Evolutionary conservation across 1,139 yeast genomes (phyloP), one percentile per base, ranked within the genome.

Genomic region (Blastobotrys serpentis): DNA sequence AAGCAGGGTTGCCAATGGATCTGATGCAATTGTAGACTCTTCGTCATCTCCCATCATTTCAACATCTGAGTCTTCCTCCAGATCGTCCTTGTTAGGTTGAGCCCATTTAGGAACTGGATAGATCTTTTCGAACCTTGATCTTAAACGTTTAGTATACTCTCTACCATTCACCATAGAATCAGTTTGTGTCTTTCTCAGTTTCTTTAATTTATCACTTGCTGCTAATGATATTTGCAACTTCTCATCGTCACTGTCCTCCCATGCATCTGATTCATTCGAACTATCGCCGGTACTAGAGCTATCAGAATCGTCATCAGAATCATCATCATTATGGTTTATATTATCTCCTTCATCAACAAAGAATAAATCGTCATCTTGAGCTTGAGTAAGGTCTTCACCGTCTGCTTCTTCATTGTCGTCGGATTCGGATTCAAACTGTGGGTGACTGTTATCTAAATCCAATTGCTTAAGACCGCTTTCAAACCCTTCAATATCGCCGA

Each of bases 191-290:
- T 75, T 75, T 58, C 97, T 78, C 58, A 94, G 74, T 68, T 92
- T 92, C 59, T 79, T 82, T 43, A 85, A 68, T 58, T 78, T 79
- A 56, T 82, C 84, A 1, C 83, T 73, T 1, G 78, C 65, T 6
- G 73, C 67, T 25, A 94, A 69, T 1, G 95, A 79, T 4, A 92
- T 75, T 18, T 71, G 71, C 22, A 86, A 60, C 48, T 74, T 74
- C 56, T 90, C 98, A 65, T 92, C 98, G 62, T 92, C 98, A 52
- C 95, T 84, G 67, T 92, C 99, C 16, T 69, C 69, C 99, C 99
- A 94, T 5, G 89, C 96, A 19, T 56, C 52, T 13, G 67, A 68
- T n/a, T 67, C 72, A 10, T 63, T 66, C 23, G 63, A 59, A 7
- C 62, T 70, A 6, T 63, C 68, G 14, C 67, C 59, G 30, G 53